A percentile compares a stretch with the other conserved stretches of the same genome.
Evolutionary conservation across 2,329 filamentous ascomycete species (phyloP).

Genomic region (Penicillium sp.): DNA sequence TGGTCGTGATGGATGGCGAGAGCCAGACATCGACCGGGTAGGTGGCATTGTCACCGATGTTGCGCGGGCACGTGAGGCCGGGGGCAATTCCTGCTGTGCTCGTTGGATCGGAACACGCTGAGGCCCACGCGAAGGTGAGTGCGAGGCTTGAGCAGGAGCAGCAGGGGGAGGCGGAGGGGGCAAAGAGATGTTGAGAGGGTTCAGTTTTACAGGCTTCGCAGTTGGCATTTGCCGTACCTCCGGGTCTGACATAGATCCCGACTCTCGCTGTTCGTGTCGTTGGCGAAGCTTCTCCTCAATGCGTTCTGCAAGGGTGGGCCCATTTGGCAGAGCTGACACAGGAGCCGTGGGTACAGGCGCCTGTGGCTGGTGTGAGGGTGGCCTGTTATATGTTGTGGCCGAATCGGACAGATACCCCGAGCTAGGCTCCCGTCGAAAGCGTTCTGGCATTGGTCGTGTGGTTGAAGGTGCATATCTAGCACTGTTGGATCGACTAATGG

Average conservation of each 20-base stretch:
- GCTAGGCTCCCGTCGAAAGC: constrained; percentile 13
- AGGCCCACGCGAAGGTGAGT: constrained; percentile 12
- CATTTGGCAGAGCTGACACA: constrained; percentile 9
- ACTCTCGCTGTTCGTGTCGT: constrained; percentile 30
- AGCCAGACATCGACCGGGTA: constrained; percentile 10
- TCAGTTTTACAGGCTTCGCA: constrained; percentile 5
- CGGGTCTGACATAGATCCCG: constrained; percentile 16
- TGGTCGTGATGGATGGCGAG: neutral
- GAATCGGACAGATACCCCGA: constrained; percentile 29
- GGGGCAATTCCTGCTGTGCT: constrained; percentile 5
- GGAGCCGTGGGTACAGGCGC: constrained; percentile 4
- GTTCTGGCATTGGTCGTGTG: constrained; percentile 5
- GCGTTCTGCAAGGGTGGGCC: constrained; percentile 31
- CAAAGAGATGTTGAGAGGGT: neutral
- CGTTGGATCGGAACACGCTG: constrained; percentile 1
- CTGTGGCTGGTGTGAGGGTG: constrained; percentile 1
- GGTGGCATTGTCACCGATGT: constrained; percentile 10
- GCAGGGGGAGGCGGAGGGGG: constrained; percentile 3
- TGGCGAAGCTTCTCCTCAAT: constrained; percentile 37
- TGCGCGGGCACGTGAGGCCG: constrained; percentile 9
- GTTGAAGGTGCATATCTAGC: constrained; percentile 14
- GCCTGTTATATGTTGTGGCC: constrained; percentile 9
- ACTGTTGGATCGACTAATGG: constrained; percentile 24
- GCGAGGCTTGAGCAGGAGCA: constrained; percentile 5
- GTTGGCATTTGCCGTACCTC: constrained; percentile 8